These are phyloP conservation scores for Clarireedia hainanense DNA, from an alignment of 2,329 filamentous ascomycete genomes.

Conservation along the genomic window DNA sequence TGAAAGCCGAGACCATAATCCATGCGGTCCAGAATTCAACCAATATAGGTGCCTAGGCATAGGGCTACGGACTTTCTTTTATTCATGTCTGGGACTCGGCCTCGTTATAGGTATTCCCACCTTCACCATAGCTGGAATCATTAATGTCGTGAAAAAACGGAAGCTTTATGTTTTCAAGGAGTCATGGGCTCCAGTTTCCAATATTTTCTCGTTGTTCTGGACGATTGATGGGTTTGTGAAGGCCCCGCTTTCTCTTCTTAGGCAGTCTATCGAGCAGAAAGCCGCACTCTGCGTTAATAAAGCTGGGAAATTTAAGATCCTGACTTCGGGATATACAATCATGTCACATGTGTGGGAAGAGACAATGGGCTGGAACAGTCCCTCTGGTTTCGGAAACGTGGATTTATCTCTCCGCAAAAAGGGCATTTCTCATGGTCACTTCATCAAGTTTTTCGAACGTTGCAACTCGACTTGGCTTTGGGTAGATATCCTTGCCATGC, in stretches of 20 bases:
- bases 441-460: constrained; percentile 3
- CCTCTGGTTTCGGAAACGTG: not conserved
- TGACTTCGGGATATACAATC: not conserved
- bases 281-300: constrained; percentile 6
- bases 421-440: not conserved
- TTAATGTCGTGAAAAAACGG: not conserved
- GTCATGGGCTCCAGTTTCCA: not conserved
- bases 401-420: constrained; percentile 1
- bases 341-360: constrained; percentile 11
- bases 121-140: too few relatives aligned
- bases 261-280: not conserved
- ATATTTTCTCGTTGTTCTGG: not conserved
- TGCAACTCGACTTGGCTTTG: constrained; percentile 6
- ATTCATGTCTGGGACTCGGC: not conserved
- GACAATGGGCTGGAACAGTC: constrained; percentile 8
- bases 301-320: constrained; percentile 3
- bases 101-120: too few relatives aligned
- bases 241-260: not conserved
- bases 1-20: not conserved
- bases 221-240: not conserved
- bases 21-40: constrained; percentile 1
- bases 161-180: not conserved
- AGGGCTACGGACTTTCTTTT: not conserved
- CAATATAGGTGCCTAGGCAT: not conserved
- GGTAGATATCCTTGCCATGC: constrained; percentile 8